These are phyloP conservation scores for Polygonum maritimum DNA, from an alignment of 148 eudicot species.

Conservation along the genomic window DNA sequence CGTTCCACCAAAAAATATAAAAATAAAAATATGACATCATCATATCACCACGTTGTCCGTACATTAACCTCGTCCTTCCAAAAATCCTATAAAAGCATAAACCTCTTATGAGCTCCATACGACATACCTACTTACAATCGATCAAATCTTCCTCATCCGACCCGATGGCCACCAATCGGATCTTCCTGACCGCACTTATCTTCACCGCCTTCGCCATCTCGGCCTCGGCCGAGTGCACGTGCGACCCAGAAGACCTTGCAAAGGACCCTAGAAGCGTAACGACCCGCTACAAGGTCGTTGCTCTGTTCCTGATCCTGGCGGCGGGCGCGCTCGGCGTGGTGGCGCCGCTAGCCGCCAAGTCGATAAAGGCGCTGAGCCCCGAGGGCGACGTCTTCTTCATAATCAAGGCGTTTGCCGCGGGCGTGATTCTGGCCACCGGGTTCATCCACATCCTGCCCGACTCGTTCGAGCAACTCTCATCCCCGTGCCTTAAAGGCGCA, in stretches of 20 bases:
- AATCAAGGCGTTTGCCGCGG: conserved; percentile 85
- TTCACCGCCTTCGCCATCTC: background rate
- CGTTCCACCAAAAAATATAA: no score
- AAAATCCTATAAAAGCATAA: no score
- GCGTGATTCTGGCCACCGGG: conserved; percentile 30
- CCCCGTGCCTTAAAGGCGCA: conserved; percentile 39
- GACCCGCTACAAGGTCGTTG: conserved; percentile 34
- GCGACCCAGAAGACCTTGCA: conserved; percentile 5
- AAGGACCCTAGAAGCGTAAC: conserved; percentile 18
- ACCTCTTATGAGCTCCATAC: no score
- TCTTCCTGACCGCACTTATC: background rate
- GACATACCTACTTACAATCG: no score
- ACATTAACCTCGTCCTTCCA: no score
- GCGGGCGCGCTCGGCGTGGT: conserved; percentile 57
- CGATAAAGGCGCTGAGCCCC: conserved; percentile 22
- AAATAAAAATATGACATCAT: no score
- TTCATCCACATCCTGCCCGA: conserved; percentile 65
- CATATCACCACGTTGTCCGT: no score
- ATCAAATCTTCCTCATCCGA: background rate
- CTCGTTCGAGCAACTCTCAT: conserved; percentile 41
- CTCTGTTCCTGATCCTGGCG: conserved; percentile 44
- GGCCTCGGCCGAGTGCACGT: conserved; percentile 19
- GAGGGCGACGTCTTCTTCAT: conserved; percentile 56
- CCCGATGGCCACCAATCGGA: background rate
- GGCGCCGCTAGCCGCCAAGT: conserved; percentile 40